Percentiles rank a stretch among this genome's conserved stretches.
Conservation (phyloP, 1,139 yeast genomes). For the Chernovozyma aurita region DNA sequence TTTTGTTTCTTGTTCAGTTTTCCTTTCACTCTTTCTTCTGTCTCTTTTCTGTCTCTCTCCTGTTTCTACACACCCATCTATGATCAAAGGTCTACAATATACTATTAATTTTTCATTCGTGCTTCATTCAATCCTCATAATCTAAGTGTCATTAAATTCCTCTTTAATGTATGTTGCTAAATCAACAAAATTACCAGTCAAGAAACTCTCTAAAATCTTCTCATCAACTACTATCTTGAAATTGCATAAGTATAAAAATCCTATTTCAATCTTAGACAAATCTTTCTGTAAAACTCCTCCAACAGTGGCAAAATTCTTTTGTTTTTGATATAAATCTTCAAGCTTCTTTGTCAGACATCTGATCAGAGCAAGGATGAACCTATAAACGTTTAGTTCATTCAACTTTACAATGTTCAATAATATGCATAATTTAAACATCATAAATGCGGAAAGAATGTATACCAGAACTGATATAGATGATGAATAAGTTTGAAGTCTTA, state of each 20-base stretch:
- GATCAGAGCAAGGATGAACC: slow-evolving; percentile 39
- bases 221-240: slow-evolving; percentile 39
- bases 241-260: slow-evolving; percentile 38
- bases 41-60: no score
- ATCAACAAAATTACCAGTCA: slow-evolving; percentile 24
- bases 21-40: no score
- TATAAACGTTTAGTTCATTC: slow-evolving; percentile 31
- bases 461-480: slow-evolving; percentile 38
- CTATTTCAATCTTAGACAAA: slow-evolving; percentile 36
- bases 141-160: slow-evolving; percentile 7
- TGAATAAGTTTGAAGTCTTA: slow-evolving; percentile 39
- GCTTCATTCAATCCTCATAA: neutral
- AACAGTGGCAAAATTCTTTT: slow-evolving; percentile 39
- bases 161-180: slow-evolving; percentile 22
- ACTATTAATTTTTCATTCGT: slow-evolving; percentile 2
- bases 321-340: slow-evolving; percentile 44
- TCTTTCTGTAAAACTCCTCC: slow-evolving; percentile 41
- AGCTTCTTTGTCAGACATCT: slow-evolving; percentile 41
- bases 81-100: no score
- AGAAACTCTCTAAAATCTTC: slow-evolving; percentile 27
- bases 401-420: slow-evolving; percentile 30
- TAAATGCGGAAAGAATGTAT: slow-evolving; percentile 38
- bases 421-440: slow-evolving; percentile 34
- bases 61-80: no score
- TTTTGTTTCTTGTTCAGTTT: no score